A percentile compares a stretch with the other conserved stretches of the same genome.
Evolutionary conservation across 768 basidiomycete species (phyloP).

Genomic region (Zangia roseola): DNA sequence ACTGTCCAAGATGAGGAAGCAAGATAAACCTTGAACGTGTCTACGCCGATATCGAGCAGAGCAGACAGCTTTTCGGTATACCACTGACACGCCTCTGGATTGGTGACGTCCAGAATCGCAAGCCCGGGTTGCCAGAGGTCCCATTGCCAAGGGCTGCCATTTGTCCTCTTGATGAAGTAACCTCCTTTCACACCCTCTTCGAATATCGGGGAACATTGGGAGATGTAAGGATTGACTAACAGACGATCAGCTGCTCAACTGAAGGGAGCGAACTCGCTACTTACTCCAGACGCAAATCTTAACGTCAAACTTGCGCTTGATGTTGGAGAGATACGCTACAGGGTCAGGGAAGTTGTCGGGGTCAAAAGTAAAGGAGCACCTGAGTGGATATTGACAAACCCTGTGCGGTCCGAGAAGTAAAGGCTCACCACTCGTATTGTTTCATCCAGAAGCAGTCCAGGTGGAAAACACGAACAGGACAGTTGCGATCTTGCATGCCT

Average conservation of each 20-base stretch:
- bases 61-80: slow-evolving; percentile 42
- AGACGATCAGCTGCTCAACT: slow-evolving; percentile 3
- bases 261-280: slow-evolving; percentile 10
- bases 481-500: slow-evolving; percentile 64
- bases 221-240: slow-evolving; percentile 71
- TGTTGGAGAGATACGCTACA: slow-evolving; percentile 56
- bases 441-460: slow-evolving; percentile 80
- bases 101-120: slow-evolving; percentile 66
- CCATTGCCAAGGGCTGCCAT: slow-evolving; percentile 71
- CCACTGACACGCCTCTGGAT: slow-evolving; percentile 49
- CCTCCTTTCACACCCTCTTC: slow-evolving; percentile 65
- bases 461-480: slow-evolving; percentile 70
- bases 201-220: slow-evolving; percentile 68
- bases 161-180: slow-evolving; percentile 66
- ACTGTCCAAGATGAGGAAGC: neutral
- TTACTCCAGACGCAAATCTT: slow-evolving; percentile 74
- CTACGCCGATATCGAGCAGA: slow-evolving; percentile 47
- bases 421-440: slow-evolving; percentile 59
- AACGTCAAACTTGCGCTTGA: slow-evolving; percentile 61
- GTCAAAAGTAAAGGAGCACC: slow-evolving; percentile 77
- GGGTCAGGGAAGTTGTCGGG: slow-evolving; percentile 76
- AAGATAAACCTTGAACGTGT: slow-evolving; percentile 47
- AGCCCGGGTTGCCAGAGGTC: slow-evolving; percentile 66
- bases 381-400: slow-evolving; percentile 29
- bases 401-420: neutral